Base-by-base conservation (phyloP, 2,329 filamentous ascomycete species). In the Apiospora sp. region DNA sequence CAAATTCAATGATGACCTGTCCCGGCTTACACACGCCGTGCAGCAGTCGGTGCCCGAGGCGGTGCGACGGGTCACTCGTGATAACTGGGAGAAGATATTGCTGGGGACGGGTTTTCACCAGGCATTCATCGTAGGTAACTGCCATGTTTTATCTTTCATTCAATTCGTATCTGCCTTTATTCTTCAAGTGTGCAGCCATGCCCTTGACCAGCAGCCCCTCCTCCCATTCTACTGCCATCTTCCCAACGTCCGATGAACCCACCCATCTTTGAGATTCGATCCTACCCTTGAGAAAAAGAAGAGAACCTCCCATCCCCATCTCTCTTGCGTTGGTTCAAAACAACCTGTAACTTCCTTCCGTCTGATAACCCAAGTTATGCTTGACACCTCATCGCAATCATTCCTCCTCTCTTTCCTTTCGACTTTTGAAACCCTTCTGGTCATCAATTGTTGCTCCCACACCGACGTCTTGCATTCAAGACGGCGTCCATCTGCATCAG, bases 101-200 rank as follows among this genome's bases (percentile, higher is more conserved):
- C 71, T 85, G 4, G 87, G 87, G 13, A 87, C 86, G 4, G 85
- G 87, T 14, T 89, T 87, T 72, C 87, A 90, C 73, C 81, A 84
- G 58, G 83, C 84, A 2, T 90, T 90, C 74, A 72, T 89, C 71
- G 87, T 90, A 78, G 82, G 87, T 85, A 49, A 27, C 37, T n/a
- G 16, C 12, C 37, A 41, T 41, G 37, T 27, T 16, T 46, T 43
- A 10, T 13, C 37, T 24, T n/a, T 43, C 64, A 24, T 19, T 68
- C 54, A 5, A 30, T 34, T 64, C 49, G n/a, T 67, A 34, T 37
- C 12, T 51, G 37, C 37, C 49, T 51, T 27, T 27, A n/a, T 49
- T 58, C 8, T 61, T 34, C 54, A 37, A 37, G 16, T 61, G 27
- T 19, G 8, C 7, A 30, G 13, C 13, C 16, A 3, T 19, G 37